Base-by-base conservation (phyloP, 257 asterid genomes). In the Jacaranda mimosifolia region DNA sequence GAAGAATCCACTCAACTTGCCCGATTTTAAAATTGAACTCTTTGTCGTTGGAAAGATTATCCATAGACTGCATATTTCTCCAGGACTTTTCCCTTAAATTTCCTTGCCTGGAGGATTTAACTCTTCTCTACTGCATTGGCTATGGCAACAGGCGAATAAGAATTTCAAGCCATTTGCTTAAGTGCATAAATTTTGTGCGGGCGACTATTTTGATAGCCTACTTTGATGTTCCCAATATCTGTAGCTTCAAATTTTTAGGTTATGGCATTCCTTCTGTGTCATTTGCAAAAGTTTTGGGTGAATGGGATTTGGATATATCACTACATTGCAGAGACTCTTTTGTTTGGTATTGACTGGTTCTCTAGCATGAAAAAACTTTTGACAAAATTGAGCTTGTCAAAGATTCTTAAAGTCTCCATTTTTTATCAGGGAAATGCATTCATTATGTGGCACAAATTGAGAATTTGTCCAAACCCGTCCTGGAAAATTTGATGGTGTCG, bases 201-300 rank as follows among this genome's bases (percentile, higher is more conserved):
- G 42, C 4, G 3, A 18, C 3, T 7, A 9, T 15, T 59, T 10
- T 49, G 35, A 9, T 7, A 48, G 77, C 39, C 15, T 11, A 14
- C 43, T 59, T 82, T 73, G 69, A 78, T 62, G 80, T 74, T 62
- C 86, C 83, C 8, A 42, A 13, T n/a, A 35, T 78, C 5, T 39
- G 45, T 0, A 19, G 7, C 13, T 70, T 73, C 10, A 43, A 0
- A 1, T 70, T 42, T 14, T 18, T 45, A 10, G 53, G 73, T 8
- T 2, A 32, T 4, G 6, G 32, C 39, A 19, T 72, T 4, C 80
- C 82, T 7, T 3, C 26, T 1, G 10, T 82, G 38, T 19, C 68
- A 15, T 40, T 52, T 13, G 13, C 36, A 10, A 7, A 32, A 15
- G 53, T 3, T 32, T 48, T 64, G 3, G 53, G 52, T 64, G 72